Evolutionary conservation across 257 asterid genomes (phyloP).

Genomic region (Gynochthodes officinalis): DNA sequence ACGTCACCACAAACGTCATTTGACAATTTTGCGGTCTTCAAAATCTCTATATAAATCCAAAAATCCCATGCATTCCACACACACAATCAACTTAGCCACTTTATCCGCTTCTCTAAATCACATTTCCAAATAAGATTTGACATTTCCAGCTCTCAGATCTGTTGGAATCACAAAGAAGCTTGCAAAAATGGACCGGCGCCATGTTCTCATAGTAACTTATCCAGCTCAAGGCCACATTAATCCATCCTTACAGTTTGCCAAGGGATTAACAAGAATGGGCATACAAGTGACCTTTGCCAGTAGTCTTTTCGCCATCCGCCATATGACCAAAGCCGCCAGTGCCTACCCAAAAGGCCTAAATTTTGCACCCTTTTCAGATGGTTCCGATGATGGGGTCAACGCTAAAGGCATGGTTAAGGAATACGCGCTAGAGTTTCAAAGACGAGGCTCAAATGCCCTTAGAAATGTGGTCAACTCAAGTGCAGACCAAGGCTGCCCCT

Average conservation of each 20-base stretch:
- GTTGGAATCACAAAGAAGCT: no score
- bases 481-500: conserved; percentile 9
- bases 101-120: no score
- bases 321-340: background rate
- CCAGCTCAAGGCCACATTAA: conserved; percentile 35
- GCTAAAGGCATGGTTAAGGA: background rate
- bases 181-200: no score
- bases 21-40: no score
- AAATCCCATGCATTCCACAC: no score
- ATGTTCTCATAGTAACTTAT: conserved; percentile 23
- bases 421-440: conserved; percentile 19
- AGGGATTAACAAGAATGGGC: conserved; percentile 15
- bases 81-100: no score
- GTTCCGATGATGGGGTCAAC: conserved; percentile 22
- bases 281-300: no score
- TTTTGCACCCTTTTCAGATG: conserved; percentile 20
- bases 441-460: conserved; percentile 15
- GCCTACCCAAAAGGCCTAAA: conserved; percentile 5
- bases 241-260: conserved; percentile 29
- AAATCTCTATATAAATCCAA: no score
- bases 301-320: conserved; percentile 10
- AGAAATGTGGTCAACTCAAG: conserved; percentile 18
- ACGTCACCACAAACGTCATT: no score
- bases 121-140: no score
- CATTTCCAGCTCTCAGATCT: no score